Evolutionary conservation across 345 rosid genomes (phyloP).

Genomic region (Eucalyptus urophylla): DNA sequence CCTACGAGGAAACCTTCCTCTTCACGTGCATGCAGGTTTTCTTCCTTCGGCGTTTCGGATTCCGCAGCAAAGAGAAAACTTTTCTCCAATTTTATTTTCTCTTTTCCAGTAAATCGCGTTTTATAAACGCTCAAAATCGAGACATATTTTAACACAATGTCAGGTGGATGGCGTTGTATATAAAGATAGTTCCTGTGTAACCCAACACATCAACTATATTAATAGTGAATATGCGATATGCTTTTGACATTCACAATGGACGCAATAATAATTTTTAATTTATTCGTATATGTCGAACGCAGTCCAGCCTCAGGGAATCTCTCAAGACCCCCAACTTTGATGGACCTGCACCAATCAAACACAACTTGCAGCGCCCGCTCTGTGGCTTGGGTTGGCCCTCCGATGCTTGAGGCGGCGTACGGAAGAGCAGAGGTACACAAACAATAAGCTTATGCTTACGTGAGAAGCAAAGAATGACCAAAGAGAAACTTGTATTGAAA

Average conservation of each 20-base stretch:
- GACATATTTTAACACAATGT: no score
- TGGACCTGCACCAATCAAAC: neutral
- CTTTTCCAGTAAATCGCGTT: no score
- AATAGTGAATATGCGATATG: neutral
- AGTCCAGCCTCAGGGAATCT: neutral
- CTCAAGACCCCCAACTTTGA: neutral
- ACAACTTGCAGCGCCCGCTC: neutral
- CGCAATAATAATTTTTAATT: neutral
- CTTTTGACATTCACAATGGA: neutral
- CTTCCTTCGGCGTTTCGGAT: no score
- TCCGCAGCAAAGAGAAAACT: no score
- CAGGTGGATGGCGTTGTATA: no score
- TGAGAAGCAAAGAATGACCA: neutral
- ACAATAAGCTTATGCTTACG: neutral
- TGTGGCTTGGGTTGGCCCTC: neutral
- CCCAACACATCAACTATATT: no score
- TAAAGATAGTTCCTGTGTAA: no score
- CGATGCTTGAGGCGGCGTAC: neutral
- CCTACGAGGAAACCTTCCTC: no score
- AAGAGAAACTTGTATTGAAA: neutral
- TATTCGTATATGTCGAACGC: neutral
- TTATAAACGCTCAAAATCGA: no score
- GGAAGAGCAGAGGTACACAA: neutral
- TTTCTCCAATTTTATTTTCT: no score
- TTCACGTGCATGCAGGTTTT: no score